These are phyloP conservation scores for Aspergillus baeticus DNA, from an alignment of 495 filamentous ascomycete species.

Conservation along the genomic window DNA sequence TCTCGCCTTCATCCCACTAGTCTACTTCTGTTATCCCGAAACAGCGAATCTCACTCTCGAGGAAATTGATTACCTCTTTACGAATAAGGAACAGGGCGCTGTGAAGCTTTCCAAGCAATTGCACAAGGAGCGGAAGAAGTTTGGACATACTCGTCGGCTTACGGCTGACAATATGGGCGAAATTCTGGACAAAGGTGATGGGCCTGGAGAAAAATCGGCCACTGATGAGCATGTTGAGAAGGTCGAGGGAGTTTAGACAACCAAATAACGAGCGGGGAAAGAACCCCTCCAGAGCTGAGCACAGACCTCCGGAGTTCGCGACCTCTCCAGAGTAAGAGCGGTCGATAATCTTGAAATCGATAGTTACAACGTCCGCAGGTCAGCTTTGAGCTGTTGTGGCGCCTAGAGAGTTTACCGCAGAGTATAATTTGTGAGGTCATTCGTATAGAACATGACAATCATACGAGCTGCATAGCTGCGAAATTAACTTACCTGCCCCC, in stretches of 20 bases:
- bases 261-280: neutral
- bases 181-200: neutral
- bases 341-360: neutral
- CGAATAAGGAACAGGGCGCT: constrained; percentile 13
- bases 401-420: neutral
- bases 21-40: constrained; percentile 46
- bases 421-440: neutral
- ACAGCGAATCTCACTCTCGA: constrained; percentile 45
- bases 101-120: constrained; percentile 18
- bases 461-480: neutral
- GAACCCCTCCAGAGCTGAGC: neutral
- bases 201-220: neutral
- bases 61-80: constrained; percentile 36
- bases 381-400: constrained; percentile 2
- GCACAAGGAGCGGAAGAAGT: constrained; percentile 17
- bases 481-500: too few species aligned
- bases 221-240: constrained; percentile 15
- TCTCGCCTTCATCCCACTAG: constrained; percentile 41
- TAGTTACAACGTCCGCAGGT: neutral
- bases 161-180: neutral
- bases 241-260: neutral
- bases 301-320: neutral
- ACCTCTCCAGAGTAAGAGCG: neutral
- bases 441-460: neutral
- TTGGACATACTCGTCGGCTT: constrained; percentile 2